Evolutionary conservation across 2,329 filamentous ascomycete genomes (phyloP).

Genomic region (Cytospora leucostoma): DNA sequence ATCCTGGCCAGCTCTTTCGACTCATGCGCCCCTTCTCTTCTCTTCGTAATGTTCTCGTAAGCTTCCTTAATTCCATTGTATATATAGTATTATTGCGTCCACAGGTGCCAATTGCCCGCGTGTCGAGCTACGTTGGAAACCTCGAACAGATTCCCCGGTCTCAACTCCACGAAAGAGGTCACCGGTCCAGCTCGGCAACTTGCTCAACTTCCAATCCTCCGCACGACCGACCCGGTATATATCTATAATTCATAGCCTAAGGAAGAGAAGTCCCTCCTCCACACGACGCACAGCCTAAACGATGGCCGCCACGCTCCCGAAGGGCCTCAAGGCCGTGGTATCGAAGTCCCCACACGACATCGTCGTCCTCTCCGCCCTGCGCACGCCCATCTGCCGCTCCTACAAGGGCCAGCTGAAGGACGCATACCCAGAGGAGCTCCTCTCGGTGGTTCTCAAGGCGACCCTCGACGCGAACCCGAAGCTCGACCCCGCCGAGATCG

Average conservation of each 20-base stretch:
- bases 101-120: too few relatives aligned
- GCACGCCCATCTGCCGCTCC: conserved; percentile 81
- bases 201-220: neutral
- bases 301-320: conserved; percentile 51
- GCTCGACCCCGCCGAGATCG: conserved; percentile 67
- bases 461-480: conserved; percentile 73
- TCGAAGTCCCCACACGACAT: conserved; percentile 78
- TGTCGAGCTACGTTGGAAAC: neutral
- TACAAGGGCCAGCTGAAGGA: conserved; percentile 84
- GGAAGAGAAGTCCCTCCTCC: neutral
- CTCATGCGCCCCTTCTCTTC: neutral
- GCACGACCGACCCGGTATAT: neutral
- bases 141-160: neutral
- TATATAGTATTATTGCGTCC: neutral
- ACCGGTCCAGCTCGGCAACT: neutral
- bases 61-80: neutral
- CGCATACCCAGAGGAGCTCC: conserved; percentile 87
- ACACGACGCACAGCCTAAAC: conserved; percentile 21
- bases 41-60: neutral
- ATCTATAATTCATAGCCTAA: neutral
- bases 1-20: conserved; percentile 3
- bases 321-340: conserved; percentile 74
- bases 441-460: conserved; percentile 65
- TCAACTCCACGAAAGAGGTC: neutral
- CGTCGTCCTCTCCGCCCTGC: conserved; percentile 86